These are phyloP conservation scores for Chlorella vulgaris DNA, from an alignment of 139 green algal genomes.

Conservation along the genomic window DNA sequence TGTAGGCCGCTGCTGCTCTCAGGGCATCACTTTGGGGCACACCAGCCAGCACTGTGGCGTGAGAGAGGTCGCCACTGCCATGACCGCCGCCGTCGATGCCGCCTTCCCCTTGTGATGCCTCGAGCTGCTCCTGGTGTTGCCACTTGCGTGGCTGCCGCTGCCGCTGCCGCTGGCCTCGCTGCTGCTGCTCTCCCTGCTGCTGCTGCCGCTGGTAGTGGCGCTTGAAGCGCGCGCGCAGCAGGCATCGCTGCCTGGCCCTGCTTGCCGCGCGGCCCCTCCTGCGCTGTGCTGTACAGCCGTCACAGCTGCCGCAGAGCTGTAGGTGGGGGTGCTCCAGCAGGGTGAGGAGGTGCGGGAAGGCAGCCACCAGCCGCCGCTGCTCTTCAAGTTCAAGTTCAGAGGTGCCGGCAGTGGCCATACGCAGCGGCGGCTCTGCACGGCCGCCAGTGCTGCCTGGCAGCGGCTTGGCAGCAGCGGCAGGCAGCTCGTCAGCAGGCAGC, in stretches of 20 bases:
- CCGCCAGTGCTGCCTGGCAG: not conserved
- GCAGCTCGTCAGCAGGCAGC: not conserved
- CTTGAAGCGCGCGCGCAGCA: not conserved
- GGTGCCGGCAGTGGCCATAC: not conserved
- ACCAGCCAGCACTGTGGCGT: not conserved
- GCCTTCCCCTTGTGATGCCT: not conserved
- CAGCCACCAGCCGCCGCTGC: conserved; percentile 8
- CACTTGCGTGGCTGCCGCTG: not conserved
- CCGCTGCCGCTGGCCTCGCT: not conserved
- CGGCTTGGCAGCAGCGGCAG: not conserved
- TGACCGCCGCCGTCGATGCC: not conserved
- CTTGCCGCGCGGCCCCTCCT: not conserved
- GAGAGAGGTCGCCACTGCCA: not conserved
- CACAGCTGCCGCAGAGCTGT: conserved; percentile 10
- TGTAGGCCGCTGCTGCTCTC: conserved; percentile 1
- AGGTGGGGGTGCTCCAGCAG: conserved; percentile 9
- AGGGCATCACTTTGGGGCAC: not conserved
- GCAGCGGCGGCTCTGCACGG: not conserved
- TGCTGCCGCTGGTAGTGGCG: not conserved
- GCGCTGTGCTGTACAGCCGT: not conserved
- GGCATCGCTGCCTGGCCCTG: not conserved
- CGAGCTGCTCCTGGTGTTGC: not conserved
- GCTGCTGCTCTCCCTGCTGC: not conserved
- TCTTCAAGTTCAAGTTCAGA: not conserved
- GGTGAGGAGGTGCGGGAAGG: conserved; percentile 8